Percentiles rank a stretch among this genome's conserved stretches.
Conservation (phyloP, 345 rosid species). For the Pugionium cornutum region DNA sequence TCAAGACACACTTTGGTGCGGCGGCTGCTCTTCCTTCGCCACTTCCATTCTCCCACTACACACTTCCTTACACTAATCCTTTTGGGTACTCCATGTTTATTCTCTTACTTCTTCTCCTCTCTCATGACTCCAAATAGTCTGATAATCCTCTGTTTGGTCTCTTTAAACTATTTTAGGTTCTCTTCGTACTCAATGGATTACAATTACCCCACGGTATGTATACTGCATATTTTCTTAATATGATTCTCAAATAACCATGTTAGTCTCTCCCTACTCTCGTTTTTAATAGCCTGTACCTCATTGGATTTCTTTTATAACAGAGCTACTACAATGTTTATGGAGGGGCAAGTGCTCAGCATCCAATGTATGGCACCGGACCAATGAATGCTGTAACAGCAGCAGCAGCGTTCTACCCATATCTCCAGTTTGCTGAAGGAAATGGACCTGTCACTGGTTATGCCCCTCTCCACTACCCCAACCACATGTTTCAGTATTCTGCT, state of each 20-base stretch:
- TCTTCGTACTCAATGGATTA: slow-evolving; percentile 87
- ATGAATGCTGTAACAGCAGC: slow-evolving; percentile 62
- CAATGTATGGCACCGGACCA: slow-evolving; percentile 70
- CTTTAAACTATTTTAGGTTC: slow-evolving; percentile 55
- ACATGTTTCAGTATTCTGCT: slow-evolving; percentile 73
- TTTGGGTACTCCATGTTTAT: slow-evolving; percentile 52
- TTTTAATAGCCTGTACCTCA: not conserved
- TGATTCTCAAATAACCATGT: not conserved
- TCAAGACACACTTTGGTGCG: slow-evolving; percentile 73
- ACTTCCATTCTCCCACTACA: slow-evolving; percentile 85
- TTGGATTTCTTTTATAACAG: slow-evolving; percentile 38
- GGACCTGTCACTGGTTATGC: slow-evolving; percentile 62
- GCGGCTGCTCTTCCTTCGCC: slow-evolving; percentile 75
- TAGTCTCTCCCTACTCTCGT: not conserved
- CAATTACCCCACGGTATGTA: slow-evolving; percentile 82
- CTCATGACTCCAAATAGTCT: slow-evolving; percentile 6
- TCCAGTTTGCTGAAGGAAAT: slow-evolving; percentile 74
- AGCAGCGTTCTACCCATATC: slow-evolving; percentile 75
- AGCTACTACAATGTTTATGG: slow-evolving; percentile 86
- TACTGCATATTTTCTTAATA: not conserved
- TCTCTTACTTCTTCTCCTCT: slow-evolving; percentile 3
- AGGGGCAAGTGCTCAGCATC: slow-evolving; percentile 73
- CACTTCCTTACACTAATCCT: slow-evolving; percentile 68
- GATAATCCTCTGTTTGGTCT: slow-evolving; percentile 27
- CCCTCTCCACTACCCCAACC: slow-evolving; percentile 75